Evolutionary conservation across 169 alveolate species (phyloP), one percentile per base, ranked within the genome.

Genomic region (Amoebophrya sp.): DNA sequence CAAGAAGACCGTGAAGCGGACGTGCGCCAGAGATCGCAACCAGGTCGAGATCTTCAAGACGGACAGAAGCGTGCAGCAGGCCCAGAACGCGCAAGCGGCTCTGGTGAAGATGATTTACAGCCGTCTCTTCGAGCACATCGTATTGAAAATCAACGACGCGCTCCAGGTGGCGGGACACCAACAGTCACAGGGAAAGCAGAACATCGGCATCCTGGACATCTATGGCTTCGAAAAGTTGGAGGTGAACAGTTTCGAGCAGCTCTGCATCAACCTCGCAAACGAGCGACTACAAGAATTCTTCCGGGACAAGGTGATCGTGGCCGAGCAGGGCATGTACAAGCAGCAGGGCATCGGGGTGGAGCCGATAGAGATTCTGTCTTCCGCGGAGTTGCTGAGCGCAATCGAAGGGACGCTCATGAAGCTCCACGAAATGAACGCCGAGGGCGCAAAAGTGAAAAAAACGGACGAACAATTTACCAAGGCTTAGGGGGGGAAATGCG

Each of bases 211-310:
- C 34, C 23, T 58, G 78, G 78, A 58, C 78, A 96, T 96, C 43
- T 96, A 94, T 69, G 98, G 98, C 1, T 96, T 96, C 90, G 98
- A 96, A 94, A 95, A 95, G 7, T 95, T 95, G 89, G 95, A 94
- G 40, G 88, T 92, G 39, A 96, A 96, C 93, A 92, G 96, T 23
- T 95, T 95, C 91, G 98, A 96, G 90, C 96, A 96, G 91, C 92
- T 96, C 50, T 96, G 98, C 93, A 98, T 58, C 34, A 58, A 58
- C 78, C 78, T 58, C 7, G 78, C 78, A 2, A 58, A 58, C 78
- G 78, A 58, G 78, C 78, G 78, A 23, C 34, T 58, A n/a, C 78
- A 58, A 29, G 78, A 58, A 29, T 58, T 58, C 23, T 58, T 58
- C 78, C 23, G 78, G 0, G 78, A 58, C 26, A 16, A n/a, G 2